A percentile compares a stretch with the other conserved stretches of the same genome.
phyloP scores from a whole-genome alignment of 2,329 filamentous ascomycete species.

The Cladosporium sp. region DNA sequence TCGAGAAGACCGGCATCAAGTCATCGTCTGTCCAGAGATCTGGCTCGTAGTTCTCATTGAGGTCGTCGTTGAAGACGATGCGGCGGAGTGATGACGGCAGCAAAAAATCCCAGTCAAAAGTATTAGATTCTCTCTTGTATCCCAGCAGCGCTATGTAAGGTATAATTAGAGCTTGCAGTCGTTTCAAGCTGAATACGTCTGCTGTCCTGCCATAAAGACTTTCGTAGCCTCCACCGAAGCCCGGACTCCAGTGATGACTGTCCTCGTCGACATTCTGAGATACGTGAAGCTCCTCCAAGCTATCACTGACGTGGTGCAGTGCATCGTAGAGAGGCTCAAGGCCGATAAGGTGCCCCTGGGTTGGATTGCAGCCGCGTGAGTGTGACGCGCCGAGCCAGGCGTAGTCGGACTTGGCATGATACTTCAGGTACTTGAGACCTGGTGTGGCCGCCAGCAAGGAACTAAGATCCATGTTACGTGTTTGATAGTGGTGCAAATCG shows the following conservation, averaged over 20 bases:
- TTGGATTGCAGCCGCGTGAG: neutral
- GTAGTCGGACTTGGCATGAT: slow-evolving; percentile 8
- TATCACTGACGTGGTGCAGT: slow-evolving; percentile 11
- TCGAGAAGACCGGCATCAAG: neutral
- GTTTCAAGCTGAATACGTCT: neutral
- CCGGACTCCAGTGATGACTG: neutral
- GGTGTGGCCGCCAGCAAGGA: slow-evolving; percentile 12
- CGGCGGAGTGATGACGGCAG: slow-evolving; percentile 12
- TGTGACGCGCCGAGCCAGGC: neutral
- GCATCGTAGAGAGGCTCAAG: slow-evolving; percentile 9
- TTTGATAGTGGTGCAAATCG: slow-evolving; percentile 11
- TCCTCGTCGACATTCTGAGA: slow-evolving; percentile 9
- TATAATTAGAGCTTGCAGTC: neutral
- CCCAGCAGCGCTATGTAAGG: slow-evolving; percentile 12
- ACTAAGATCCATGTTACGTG: neutral
- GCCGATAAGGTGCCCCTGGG: neutral
- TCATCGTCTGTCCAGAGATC: neutral
- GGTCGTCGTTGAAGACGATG: slow-evolving; percentile 2
- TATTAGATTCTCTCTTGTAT: neutral
- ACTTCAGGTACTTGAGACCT: slow-evolving; percentile 10
- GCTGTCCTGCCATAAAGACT: neutral
- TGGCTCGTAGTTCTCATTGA: neutral
- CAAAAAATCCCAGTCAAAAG: neutral
- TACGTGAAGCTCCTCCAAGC: slow-evolving; percentile 10
- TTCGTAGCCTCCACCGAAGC: neutral